phyloP scores from a whole-genome alignment of 768 basidiomycete species.

The Scleroderma bovista region DNA sequence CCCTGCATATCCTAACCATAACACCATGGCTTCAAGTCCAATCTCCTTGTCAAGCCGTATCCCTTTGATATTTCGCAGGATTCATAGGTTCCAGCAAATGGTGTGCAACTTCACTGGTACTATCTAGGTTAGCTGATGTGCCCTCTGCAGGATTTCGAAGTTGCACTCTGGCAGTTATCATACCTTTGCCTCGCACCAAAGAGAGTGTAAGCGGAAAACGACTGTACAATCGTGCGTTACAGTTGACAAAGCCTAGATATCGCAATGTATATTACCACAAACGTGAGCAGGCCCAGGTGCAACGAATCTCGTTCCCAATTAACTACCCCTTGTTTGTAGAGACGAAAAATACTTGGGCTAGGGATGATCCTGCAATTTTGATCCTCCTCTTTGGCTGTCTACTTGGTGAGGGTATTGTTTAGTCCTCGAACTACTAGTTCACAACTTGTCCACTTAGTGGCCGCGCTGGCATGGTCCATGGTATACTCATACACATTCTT shows the following conservation, averaged over 20 bases:
- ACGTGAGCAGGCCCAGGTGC: slow-evolving; percentile 46
- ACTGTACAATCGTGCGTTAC: background rate
- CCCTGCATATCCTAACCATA: slow-evolving; percentile 18
- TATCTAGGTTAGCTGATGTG: background rate
- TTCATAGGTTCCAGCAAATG: slow-evolving; percentile 86
- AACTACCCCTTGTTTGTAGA: slow-evolving; percentile 41
- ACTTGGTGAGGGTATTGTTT: slow-evolving; percentile 41
- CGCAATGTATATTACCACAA: slow-evolving; percentile 98
- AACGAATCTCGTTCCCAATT: background rate
- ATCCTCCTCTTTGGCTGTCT: slow-evolving; percentile 80
- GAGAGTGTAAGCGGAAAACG: slow-evolving; percentile 63
- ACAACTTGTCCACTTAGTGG: slow-evolving; percentile 42
- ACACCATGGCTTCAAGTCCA: slow-evolving; percentile 8
- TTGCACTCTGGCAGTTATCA: slow-evolving; percentile 93
- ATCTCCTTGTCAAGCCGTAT: slow-evolving; percentile 45
- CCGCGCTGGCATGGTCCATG: slow-evolving; percentile 81
- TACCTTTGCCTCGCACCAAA: slow-evolving; percentile 90
- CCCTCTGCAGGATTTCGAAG: slow-evolving; percentile 78
- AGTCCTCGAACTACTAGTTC: background rate
- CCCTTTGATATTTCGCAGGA: slow-evolving; percentile 73
- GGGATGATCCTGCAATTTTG: slow-evolving; percentile 95
- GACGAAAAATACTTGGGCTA: slow-evolving; percentile 97
- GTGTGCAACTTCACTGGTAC: slow-evolving; percentile 33
- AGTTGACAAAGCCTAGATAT: slow-evolving; percentile 48
- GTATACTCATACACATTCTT: slow-evolving; percentile 64